A percentile compares a stretch with the other conserved stretches of the same genome.
These are phyloP conservation scores for Cryptococcus neoformans DNA, from an alignment of 1,284 basidiomycete genomes.

Conservation along the genomic window DNA sequence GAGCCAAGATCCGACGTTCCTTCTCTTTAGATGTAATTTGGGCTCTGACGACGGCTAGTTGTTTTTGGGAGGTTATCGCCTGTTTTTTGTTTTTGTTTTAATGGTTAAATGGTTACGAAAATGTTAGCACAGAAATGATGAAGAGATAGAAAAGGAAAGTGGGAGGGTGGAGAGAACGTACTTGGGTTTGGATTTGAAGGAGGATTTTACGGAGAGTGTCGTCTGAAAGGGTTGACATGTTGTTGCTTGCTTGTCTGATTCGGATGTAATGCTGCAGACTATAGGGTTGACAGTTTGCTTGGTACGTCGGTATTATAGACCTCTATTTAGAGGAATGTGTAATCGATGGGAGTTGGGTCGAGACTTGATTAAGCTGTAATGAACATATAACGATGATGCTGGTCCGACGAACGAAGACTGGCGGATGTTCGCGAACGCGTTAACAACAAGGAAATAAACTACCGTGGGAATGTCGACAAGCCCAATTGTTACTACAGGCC, in stretches of 20 bases:
- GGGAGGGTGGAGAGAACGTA: constrained; percentile 8
- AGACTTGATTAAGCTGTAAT: too few species aligned
- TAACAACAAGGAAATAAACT: too few species aligned
- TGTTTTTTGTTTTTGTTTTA: constrained; percentile 12
- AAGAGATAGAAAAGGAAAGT: neutral
- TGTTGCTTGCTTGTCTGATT: neutral
- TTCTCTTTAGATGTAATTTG: constrained; percentile 75
- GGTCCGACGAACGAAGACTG: too few species aligned
- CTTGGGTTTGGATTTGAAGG: constrained; percentile 79
- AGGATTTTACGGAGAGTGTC: constrained; percentile 76
- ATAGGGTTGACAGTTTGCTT: too few species aligned
- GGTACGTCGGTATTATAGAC: too few species aligned
- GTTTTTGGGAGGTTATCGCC: constrained; percentile 73
- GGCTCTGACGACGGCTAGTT: constrained; percentile 66
- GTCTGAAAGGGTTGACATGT: constrained; percentile 73
- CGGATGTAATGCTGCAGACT: too few species aligned
- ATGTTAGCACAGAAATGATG: neutral
- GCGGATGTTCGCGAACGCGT: too few species aligned
- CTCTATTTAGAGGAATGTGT: too few species aligned
- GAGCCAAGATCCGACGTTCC: constrained; percentile 78
- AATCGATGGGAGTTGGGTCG: too few species aligned
- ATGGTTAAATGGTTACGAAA: neutral
- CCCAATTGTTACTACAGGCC: too few species aligned
- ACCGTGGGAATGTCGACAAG: too few species aligned
- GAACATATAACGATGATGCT: too few species aligned